phyloP scores from a whole-genome alignment of 176 grass and related monocot species.

The Secale cereale region DNA sequence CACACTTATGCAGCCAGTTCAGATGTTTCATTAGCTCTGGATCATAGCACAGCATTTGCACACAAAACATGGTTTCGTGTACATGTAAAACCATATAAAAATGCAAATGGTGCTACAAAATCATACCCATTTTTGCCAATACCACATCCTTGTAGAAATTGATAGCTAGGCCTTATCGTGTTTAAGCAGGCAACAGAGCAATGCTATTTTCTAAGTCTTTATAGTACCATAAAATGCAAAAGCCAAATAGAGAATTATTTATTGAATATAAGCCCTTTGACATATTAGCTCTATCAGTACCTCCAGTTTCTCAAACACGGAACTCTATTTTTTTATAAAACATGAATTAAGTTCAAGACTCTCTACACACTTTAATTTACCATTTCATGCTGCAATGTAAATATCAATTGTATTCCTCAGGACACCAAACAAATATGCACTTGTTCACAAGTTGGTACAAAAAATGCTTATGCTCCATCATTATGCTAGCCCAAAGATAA shows the following conservation, averaged over 20 bases:
- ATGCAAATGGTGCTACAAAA: background rate
- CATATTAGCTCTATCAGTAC: background rate
- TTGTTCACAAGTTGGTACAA: background rate
- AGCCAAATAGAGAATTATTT: background rate
- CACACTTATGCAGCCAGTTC: background rate
- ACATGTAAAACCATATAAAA: slow-evolving; percentile 8
- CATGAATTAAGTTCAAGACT: background rate
- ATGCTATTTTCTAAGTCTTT: background rate
- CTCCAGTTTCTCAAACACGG: background rate
- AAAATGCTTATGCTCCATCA: background rate
- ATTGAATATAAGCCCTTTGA: background rate
- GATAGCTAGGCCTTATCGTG: background rate
- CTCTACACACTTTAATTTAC: background rate
- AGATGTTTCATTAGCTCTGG: background rate
- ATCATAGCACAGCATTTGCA: background rate
- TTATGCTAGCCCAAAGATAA: background rate
- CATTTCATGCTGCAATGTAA: background rate
- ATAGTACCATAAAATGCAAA: background rate
- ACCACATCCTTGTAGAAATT: background rate
- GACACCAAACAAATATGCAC: background rate
- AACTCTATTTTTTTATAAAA: background rate
- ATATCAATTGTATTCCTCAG: background rate
- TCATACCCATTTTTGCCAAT: background rate
- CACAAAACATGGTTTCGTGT: background rate
- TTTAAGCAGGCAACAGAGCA: background rate